Base-by-base conservation (phyloP, 1,284 basidiomycete genomes). In the Melampsora larici-populina region DNA sequence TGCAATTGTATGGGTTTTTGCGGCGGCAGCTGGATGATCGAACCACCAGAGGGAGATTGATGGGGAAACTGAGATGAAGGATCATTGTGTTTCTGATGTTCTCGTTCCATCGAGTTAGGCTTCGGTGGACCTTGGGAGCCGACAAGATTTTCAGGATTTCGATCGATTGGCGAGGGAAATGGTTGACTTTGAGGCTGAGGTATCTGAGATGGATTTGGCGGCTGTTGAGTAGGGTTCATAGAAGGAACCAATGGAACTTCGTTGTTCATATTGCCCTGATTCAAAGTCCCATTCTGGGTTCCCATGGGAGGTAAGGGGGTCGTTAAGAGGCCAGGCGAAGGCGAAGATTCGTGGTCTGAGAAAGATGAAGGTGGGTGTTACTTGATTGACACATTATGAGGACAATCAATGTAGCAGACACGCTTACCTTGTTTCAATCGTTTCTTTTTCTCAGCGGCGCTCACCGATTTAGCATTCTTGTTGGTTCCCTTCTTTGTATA, bases 381-480 rank as follows among this genome's bases (percentile, higher is more conserved):
- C n/a, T 36, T 74, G 24, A 31, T 46, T 31, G 40, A 64, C 33
- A 18, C 55, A 60, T 33, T 3, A 29, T 64, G 11, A 43, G 11
- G 40, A 43, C 11, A 7, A 43, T n/a, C 29, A 43, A 43, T 13
- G 46, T 24, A 48, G n/a, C 13, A 17, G n/a, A 62, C 9, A 6
- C 11, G 24, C 65, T 67, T 24, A 67, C 72, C 72, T 58, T 49
- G 64, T 67, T 75, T 75, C 43, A 67, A 49, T 60, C 72, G 48
- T 40, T 75, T 75, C 64, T 75, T 75, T 29, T 75, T 75, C 33
- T 75, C 64, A 9, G 63, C 18, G 40, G 40, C 40, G 40, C 40
- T 43, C 40, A 43, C 5, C 40, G 40, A 8, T 43, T 43, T 43
- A 43, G 7, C 40, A 60, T 48, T 13, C 36, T 49, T 49, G n/a